phyloP scores from a whole-genome alignment of 2,329 filamentous ascomycete species.

The Paecilomyces formosus region DNA sequence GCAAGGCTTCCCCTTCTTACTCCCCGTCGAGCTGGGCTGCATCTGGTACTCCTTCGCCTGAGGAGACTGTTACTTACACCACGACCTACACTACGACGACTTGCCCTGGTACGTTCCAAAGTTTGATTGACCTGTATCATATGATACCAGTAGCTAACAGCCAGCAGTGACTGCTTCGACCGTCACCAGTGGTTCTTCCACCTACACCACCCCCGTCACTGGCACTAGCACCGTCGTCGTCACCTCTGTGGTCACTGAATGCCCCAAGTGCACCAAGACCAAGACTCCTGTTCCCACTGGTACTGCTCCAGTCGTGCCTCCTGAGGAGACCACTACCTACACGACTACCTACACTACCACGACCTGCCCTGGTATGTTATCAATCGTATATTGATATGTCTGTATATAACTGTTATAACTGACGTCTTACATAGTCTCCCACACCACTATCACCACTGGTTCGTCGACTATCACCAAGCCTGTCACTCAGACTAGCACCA shows the following conservation, averaged over 20 bases:
- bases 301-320: neutral
- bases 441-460: constrained; percentile 5
- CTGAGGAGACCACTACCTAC: constrained; percentile 1
- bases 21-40: neutral
- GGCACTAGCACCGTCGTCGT: constrained; percentile 5
- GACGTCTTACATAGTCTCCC: neutral
- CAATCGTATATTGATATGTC: neutral
- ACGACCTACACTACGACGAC: constrained; percentile 8
- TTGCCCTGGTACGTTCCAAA: constrained; percentile 4
- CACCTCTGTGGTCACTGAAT: constrained; percentile 4
- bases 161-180: constrained; percentile 4
- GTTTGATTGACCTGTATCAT: neutral
- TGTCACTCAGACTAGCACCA: constrained; percentile 8
- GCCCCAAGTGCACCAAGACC: constrained; percentile 6
- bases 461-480: constrained; percentile 3
- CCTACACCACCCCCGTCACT: constrained; percentile 4
- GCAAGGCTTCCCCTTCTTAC: neutral
- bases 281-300: neutral
- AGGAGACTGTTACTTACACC: constrained; percentile 3
- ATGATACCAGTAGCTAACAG: neutral
- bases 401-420: neutral
- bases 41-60: neutral
- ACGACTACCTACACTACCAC: constrained; percentile 2
- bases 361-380: constrained; percentile 6
- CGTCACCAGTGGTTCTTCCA: constrained; percentile 5